Base-by-base conservation (phyloP, 2,329 filamentous ascomycete genomes). In the Mariannaea elegans region DNA sequence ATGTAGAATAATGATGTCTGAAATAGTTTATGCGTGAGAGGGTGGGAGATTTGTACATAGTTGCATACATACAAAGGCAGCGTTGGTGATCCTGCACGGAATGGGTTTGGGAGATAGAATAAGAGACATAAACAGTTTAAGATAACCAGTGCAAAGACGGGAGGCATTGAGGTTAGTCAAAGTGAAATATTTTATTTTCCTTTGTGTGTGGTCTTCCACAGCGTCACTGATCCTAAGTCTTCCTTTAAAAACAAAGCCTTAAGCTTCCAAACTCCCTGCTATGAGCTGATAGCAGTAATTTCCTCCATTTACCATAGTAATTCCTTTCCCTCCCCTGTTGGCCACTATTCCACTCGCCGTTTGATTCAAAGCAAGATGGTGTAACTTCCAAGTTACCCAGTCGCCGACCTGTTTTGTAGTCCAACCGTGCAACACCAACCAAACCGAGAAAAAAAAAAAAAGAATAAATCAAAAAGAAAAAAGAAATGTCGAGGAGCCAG, bases 261-360 rank as follows among this genome's bases (percentile, higher is more conserved):
- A 60, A 44, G 41, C 60, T 59, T 68, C 65, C 68, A 46, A 66
- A 67, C 59, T 70, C 65, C 64, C 58, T 69, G 68, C 63, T 65
- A 62, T 64, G 55, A 51, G 49, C 61, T 57, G 67, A 66, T 56
- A 66, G 63, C 63, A 64, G 62, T 38, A 32, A 47, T 38, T 51
- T 46, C 39, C 42, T 47, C 34, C 54, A 50, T 65, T 57, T 58
- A 54, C 63, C 65, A 45, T 55, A 14, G 58, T 48, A 42, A 51
- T 58, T 57, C 58, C 56, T 29, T 59, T 55, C 60, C 64, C 56
- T 52, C 65, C 51, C 39, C 49, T 38, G 55, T 46, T 57, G 44
- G 53, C 56, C 61, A 59, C 67, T 63, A 62, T 57, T 59, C 54
- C 54, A 60, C 51, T 69, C 65, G 45, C 27, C 50, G 16, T 52